Conservation (phyloP, 768 basidiomycete genomes). For the Pisolithus marmoratus region DNA sequence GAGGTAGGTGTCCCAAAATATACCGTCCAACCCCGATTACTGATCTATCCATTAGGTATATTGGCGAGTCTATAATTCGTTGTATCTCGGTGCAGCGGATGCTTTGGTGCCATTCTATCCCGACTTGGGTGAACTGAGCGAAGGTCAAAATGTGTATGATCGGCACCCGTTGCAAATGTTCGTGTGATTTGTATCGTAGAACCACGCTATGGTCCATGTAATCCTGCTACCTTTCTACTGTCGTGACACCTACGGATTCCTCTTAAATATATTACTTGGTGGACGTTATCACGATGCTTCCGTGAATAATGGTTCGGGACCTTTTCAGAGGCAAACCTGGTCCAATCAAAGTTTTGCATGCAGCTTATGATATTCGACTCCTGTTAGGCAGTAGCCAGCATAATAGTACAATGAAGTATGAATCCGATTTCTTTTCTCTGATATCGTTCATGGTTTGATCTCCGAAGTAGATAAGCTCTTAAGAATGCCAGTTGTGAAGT, state of each 20-base stretch:
- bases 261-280: no score
- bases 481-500: constrained; percentile 52
- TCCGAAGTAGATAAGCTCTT: constrained; percentile 51
- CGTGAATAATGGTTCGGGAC: no score
- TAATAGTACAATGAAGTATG: no score
- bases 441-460: constrained; percentile 5
- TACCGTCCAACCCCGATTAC: not conserved
- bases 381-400: no score
- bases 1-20: constrained; percentile 53
- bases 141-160: constrained; percentile 87
- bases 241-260: not conserved
- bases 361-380: no score
- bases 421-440: not conserved
- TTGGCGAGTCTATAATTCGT: constrained; percentile 93
- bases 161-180: constrained; percentile 81
- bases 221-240: not conserved
- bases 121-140: constrained; percentile 82
- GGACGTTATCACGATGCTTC: no score
- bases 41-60: constrained; percentile 48
- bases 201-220: not conserved
- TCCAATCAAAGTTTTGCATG: no score
- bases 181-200: constrained; percentile 41
- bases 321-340: no score
- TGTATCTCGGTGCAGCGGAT: constrained; percentile 88
- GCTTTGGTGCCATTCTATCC: constrained; percentile 95